Percentiles rank a stretch among this genome's conserved stretches.
These are phyloP conservation scores for Penicillium brasilianum DNA, from an alignment of 2,329 filamentous ascomycete species.

Conservation along the genomic window DNA sequence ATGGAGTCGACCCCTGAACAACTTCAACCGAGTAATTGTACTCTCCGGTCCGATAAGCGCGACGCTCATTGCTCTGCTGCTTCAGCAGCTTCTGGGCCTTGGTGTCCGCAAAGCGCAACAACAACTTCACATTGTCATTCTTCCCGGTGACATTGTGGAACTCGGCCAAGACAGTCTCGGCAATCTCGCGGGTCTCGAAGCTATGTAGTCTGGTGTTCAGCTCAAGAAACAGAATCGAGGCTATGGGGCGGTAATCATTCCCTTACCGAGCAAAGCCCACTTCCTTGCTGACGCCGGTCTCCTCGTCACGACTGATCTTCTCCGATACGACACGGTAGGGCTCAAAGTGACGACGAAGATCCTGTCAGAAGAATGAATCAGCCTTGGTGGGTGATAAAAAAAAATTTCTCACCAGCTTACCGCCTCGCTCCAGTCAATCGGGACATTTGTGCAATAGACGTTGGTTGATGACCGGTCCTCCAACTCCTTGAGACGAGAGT, in stretches of 20 bases:
- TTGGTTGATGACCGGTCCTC: slow-evolving; percentile 90
- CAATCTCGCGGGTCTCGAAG: slow-evolving; percentile 86
- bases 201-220: slow-evolving; percentile 53
- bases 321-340: slow-evolving; percentile 77
- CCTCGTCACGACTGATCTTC: slow-evolving; percentile 90
- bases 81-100: slow-evolving; percentile 96
- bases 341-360: slow-evolving; percentile 69
- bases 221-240: background rate
- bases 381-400: slow-evolving; percentile 17
- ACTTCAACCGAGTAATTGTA: slow-evolving; percentile 69
- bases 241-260: background rate
- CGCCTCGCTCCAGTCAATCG: slow-evolving; percentile 87
- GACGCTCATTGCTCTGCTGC: slow-evolving; percentile 90
- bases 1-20: slow-evolving; percentile 51
- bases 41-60: slow-evolving; percentile 94
- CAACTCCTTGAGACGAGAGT: slow-evolving; percentile 95
- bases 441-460: slow-evolving; percentile 96
- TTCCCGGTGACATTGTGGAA: slow-evolving; percentile 79
- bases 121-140: slow-evolving; percentile 79
- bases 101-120: slow-evolving; percentile 96
- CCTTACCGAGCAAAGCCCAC: slow-evolving; percentile 92
- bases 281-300: slow-evolving; percentile 86
- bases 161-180: slow-evolving; percentile 83
- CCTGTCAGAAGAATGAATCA: slow-evolving; percentile 60
- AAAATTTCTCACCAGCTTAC: slow-evolving; percentile 57